Evolutionary conservation across 441 rosid species (phyloP), one percentile per base, ranked within the genome.

Genomic region (Euphorbia celastroides): DNA sequence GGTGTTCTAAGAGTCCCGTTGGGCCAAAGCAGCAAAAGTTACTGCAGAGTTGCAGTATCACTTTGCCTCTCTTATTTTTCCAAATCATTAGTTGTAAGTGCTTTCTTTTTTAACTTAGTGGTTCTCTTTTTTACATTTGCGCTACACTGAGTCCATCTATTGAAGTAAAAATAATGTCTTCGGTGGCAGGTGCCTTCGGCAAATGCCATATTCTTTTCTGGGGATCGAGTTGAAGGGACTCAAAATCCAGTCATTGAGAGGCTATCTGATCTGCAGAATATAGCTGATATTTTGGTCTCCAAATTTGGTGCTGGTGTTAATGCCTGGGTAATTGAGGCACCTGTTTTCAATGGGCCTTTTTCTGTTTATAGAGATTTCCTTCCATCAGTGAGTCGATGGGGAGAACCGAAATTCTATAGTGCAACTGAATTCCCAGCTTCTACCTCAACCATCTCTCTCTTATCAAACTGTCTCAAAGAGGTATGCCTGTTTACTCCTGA

Each of bases 301-400:
- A 90, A 90, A 66, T 84, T 85, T 57, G 90, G 93, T 8, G 73
- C 70, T 22, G 77, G 77, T 67, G 69, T 81, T 48, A 89, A 89
- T 71, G 93, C 90, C 51, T 85, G 89, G 88, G 90, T 87, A 25
- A 71, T 93, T 57, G 87, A 87, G 64, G 88, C 92, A 76, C 73
- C 89, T 50, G 17, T 77, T 42, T 87, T 78, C 77, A 84, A 80
- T 41, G 98, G 96, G 1, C 83, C 90, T 14, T 93, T 89, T 57
- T 88, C 97, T 7, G 80, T 90, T 66, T 90, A 86, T 60, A 79
- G 74, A 27, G 90, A 87, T 64, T 93, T 90, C 71, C 67, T 93
- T 55, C 95, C 94, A 10, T 75, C 87, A 6, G 77, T 81, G 54
- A 85, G 86, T 62, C 64, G 50, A 0, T 67, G 65, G 17, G 97